A percentile compares a stretch with the other conserved stretches of the same genome.
phyloP scores from a whole-genome alignment of 345 rosid species.

The Pistacia atlantica region DNA sequence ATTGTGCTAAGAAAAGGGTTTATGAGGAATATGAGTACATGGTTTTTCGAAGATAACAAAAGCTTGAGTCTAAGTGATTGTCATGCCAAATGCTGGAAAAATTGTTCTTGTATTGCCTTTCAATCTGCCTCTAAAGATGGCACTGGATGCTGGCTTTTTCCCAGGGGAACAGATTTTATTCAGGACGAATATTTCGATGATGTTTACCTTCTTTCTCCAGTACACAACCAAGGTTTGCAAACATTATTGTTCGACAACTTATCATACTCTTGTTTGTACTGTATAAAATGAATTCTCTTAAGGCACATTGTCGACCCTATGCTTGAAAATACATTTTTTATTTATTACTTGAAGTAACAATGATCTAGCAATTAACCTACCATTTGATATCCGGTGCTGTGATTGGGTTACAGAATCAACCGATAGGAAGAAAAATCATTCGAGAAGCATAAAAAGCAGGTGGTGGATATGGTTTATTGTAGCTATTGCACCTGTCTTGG shows the following conservation, averaged over 20 bases:
- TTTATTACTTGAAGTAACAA: too few species aligned
- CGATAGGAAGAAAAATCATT: background rate
- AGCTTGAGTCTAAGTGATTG: conserved; percentile 49
- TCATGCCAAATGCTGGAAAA: conserved; percentile 59
- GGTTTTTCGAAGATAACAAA: conserved; percentile 22
- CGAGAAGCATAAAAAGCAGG: background rate
- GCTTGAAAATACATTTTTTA: too few species aligned
- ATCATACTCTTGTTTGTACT: background rate
- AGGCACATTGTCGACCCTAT: too few species aligned
- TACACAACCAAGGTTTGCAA: background rate
- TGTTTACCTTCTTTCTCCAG: conserved; percentile 33
- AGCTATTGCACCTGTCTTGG: background rate
- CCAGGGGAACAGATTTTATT: conserved; percentile 34
- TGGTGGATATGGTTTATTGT: conserved; percentile 24
- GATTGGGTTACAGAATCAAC: background rate
- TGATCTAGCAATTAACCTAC: background rate
- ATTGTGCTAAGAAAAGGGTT: conserved; percentile 52
- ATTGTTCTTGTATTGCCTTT: conserved; percentile 57
- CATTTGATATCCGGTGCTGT: background rate
- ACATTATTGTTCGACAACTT: too few species aligned
- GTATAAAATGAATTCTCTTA: too few species aligned
- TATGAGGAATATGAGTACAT: conserved; percentile 4
- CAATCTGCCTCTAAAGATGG: conserved; percentile 28
- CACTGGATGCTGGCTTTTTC: conserved; percentile 52
- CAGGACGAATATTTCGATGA: conserved; percentile 27